Base-by-base conservation (phyloP, 1,284 basidiomycete species). In the Marasmius sp. region DNA sequence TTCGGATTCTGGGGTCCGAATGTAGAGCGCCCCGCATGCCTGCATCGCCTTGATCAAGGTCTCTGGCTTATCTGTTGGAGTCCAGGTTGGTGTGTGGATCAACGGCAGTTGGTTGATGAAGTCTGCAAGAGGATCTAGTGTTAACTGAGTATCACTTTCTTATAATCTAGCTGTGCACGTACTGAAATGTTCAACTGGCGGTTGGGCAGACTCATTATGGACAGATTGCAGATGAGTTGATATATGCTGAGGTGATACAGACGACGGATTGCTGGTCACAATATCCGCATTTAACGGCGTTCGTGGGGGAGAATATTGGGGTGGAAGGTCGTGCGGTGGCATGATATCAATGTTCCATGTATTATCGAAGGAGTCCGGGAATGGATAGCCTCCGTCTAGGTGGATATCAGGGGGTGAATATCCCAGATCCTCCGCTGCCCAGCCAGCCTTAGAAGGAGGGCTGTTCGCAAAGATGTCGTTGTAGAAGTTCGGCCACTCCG, bases 41-140 rank as follows among this genome's bases (percentile, higher is more conserved):
- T 54, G 52, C 52, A 54, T 54, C n/a, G 52, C 52, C 20, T 54
- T 54, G 34, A 37, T 54, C 52, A 54, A n/a, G 16, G 38, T 36
- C 12, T 54, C 52, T 14, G 52, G 52, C 52, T 54, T 54, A 20
- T 54, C 52, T 6, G 36, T 37, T 9, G 52, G n/a, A n/a, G n/a
- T 34, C 52, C 52, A 54, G 14, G 52, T 36, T 7, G 52, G 52
- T 4, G 20, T 54, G 34, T 54, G 52, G 38, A 54, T n/a, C 34
- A 54, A n/a, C 36, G 52, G 52, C 12, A 54, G 36, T 37, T 54
- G 52, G n/a, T 33, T 38, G 12, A 54, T 33, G 34, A 54, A 54
- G 11, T 34, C 37, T 18, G 52, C 18, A 38, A 54, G 37, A 18
- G 27, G 27, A 11, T 20, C 18, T 16, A 6, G 48, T 20, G 18